Evolutionary conservation across 495 filamentous ascomycete genomes (phyloP).

Genomic region (Annulohypoxylon moriforme): DNA sequence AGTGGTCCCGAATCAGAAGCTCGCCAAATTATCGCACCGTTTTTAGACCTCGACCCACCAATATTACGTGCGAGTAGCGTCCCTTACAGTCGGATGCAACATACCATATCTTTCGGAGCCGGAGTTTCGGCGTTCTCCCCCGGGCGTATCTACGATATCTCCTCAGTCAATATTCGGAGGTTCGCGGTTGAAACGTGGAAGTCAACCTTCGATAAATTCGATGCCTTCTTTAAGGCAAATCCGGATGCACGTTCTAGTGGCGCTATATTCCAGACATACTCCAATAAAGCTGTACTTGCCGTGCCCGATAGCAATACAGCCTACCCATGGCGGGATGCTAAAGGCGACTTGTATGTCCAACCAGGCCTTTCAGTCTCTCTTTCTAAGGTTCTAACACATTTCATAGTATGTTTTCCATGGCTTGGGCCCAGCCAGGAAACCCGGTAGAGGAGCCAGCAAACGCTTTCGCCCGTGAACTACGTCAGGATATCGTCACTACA

Average conservation of each 20-base stretch:
- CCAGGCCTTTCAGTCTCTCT: background rate
- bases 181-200: conserved; percentile 30
- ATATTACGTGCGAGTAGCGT: conserved; percentile 18
- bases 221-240: conserved; percentile 31
- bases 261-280: conserved; percentile 45
- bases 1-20: conserved; percentile 38
- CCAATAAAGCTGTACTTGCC: conserved; percentile 45
- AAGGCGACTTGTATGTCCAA: conserved; percentile 46
- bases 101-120: background rate
- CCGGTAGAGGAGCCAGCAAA: conserved; percentile 7
- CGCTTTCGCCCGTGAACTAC: conserved; percentile 15
- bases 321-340: conserved; percentile 51
- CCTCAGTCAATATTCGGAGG: conserved; percentile 17
- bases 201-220: conserved; percentile 38
- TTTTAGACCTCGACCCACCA: conserved; percentile 38
- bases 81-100: conserved; percentile 7
- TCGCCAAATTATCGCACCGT: conserved; percentile 31
- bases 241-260: conserved; percentile 21
- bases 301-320: conserved; percentile 46
- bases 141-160: background rate
- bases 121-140: background rate
- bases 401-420: conserved; percentile 21
- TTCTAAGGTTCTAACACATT: background rate
- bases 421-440: conserved; percentile 5
- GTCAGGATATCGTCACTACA: conserved; percentile 32